Evolutionary conservation across 2,329 filamentous ascomycete species (phyloP), one percentile per base, ranked within the genome.

Genomic region (Dactylonectria estremocensis): DNA sequence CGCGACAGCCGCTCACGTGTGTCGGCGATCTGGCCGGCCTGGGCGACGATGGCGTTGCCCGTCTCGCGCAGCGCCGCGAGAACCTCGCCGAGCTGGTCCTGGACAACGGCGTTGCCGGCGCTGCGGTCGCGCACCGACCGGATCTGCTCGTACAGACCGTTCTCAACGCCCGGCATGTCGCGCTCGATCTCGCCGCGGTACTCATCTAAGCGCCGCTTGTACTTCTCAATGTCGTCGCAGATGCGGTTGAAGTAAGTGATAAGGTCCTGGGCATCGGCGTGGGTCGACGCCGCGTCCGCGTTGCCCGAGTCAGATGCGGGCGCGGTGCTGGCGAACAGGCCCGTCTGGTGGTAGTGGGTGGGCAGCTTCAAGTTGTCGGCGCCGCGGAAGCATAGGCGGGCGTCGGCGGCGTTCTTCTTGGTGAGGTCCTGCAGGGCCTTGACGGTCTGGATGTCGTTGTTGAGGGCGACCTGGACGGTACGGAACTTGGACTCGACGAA

Each of bases 321-420:
- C 3, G 77, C 61, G 10, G 78, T 70, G 28, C 79, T 81, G 13
- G 82, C 81, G 45, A 83, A 84, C 2, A 85, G 81, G 13, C 83
- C 82, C 0, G 83, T 83, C 60, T 83, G 82, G 71, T 88, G 86
- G 71, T 87, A 88, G 73, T 87, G 85, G 14, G 83, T 80, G 3
- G 93, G 93, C 16, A 95, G 84, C 73, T 91, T 91, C 61, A 95
- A 85, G 76, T 93, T 93, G 75, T 94, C 91, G 35, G 93, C 89
- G 22, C 91, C 91, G 64, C 91, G 89, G 84, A 94, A 93, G 68
- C 89, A 89, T 61, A 94, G 86, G 71, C 91, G 89, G 9, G 92
- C 91, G 72, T 95, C 91, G 43, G 90, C 87, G 24, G 88, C 89
- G 77, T 94, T 93, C 68, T 89, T 88, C 73, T 91, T 84, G 43